phyloP scores from a whole-genome alignment of 768 basidiomycete species.

The Pleurotus salmoneostramineus region DNA sequence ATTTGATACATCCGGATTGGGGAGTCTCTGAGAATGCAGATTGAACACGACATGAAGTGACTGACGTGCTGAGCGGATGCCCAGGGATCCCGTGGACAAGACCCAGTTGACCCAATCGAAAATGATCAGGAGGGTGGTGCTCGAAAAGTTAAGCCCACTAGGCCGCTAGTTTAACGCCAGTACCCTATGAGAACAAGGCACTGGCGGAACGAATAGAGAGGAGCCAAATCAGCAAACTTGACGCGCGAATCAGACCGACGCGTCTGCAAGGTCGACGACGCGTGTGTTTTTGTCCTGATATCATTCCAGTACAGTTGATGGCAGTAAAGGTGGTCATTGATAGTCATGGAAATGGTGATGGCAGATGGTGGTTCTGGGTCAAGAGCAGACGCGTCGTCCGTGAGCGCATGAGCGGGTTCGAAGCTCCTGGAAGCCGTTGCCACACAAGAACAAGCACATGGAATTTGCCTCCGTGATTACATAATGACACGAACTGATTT shows the following conservation, averaged over 20 bases:
- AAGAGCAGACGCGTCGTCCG: neutral
- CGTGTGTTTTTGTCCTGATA: neutral
- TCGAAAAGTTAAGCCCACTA: neutral
- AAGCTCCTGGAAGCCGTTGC: neutral
- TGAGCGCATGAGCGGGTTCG: too few relatives aligned
- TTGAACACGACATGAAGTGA: neutral
- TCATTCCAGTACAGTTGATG: neutral
- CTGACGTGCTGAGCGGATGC: neutral
- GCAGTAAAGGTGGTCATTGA: neutral
- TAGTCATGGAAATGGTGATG: neutral
- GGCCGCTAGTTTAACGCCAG: neutral
- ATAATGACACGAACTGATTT: slow-evolving; percentile 14
- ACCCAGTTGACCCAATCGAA: neutral
- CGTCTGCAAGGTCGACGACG: neutral
- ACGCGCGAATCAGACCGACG: too few relatives aligned
- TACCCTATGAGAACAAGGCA: too few relatives aligned
- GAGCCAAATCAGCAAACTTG: too few relatives aligned
- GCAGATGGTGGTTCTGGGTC: neutral
- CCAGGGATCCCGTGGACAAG: neutral
- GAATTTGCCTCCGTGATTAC: neutral
- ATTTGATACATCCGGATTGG: neutral
- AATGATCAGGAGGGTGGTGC: neutral
- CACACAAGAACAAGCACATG: neutral
- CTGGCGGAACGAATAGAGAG: too few relatives aligned
- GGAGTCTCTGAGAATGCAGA: neutral